Conservation (phyloP, 164 flowering plant genomes). For the Macadamia tetraphylla region DNA sequence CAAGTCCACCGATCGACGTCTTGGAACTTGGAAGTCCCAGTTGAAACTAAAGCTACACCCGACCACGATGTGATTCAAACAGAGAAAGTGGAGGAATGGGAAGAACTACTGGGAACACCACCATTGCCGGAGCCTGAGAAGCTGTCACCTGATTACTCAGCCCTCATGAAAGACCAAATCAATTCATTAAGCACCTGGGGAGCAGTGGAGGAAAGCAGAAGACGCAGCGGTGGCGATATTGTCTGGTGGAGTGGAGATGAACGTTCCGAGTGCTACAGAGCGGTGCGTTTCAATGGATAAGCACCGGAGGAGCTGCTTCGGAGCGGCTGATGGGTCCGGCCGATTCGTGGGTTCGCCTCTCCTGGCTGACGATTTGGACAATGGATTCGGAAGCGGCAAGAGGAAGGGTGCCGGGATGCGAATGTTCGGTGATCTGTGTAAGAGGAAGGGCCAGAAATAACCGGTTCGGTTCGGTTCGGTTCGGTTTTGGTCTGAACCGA, state of each 20-base stretch:
- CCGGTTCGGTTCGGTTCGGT: background rate
- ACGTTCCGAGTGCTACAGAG: conserved; percentile 39
- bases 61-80: conserved; percentile 25
- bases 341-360: conserved; percentile 56
- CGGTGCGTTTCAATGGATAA: conserved; percentile 79
- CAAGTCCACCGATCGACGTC: conserved; percentile 47
- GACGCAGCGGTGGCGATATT: conserved; percentile 92
- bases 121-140: conserved; percentile 25
- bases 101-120: conserved; percentile 13
- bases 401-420: conserved; percentile 60
- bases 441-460: conserved; percentile 63
- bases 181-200: conserved; percentile 12
- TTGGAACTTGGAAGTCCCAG: conserved; percentile 71
- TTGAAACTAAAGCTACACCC: conserved; percentile 15
- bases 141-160: conserved; percentile 18
- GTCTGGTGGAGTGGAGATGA: conserved; percentile 47
- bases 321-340: conserved; percentile 27
- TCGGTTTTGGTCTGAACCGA: background rate
- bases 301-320: conserved; percentile 29
- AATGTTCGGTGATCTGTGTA: conserved; percentile 76
- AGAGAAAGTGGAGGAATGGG: conserved; percentile 17
- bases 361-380: conserved; percentile 45
- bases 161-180: conserved; percentile 44
- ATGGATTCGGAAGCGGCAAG: conserved; percentile 49
- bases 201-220: conserved; percentile 98